Conservation (phyloP, 495 filamentous ascomycete genomes). For the Talaromyces proteolyticus region DNA sequence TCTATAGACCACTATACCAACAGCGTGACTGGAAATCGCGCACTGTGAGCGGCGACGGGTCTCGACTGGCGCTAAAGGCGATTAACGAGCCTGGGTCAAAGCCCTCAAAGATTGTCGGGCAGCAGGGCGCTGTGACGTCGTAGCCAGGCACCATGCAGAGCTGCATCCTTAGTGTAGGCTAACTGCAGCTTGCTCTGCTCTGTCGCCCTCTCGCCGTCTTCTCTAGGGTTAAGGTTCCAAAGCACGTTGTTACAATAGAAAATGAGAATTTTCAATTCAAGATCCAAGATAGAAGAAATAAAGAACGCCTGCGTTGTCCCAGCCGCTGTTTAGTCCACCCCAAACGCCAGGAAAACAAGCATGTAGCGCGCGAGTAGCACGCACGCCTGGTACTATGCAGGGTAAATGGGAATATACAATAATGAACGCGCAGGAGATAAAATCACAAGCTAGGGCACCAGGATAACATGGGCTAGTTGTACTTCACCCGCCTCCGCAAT, state of each 20-base stretch:
- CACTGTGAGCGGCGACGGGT: not conserved
- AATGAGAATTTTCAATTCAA: too few relatives aligned
- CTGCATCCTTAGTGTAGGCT: not conserved
- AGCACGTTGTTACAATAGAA: too few relatives aligned
- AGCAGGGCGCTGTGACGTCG: not conserved
- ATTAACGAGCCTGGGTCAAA: not conserved
- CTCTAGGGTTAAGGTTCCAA: too few relatives aligned
- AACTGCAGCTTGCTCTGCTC: not conserved
- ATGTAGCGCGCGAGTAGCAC: not conserved
- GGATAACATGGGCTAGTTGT: conserved; percentile 29
- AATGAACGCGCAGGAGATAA: conserved; percentile 2
- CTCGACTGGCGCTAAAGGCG: not conserved
- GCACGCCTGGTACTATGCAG: not conserved
- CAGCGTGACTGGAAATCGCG: too few relatives aligned
- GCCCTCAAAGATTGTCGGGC: not conserved
- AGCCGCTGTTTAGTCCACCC: not conserved
- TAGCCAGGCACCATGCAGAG: not conserved
- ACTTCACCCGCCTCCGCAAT: conserved; percentile 46
- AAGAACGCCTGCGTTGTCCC: too few relatives aligned
- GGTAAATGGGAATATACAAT: not conserved
- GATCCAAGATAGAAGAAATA: too few relatives aligned
- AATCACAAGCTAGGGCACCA: conserved; percentile 14
- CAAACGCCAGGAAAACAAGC: not conserved
- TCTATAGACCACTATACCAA: too few relatives aligned
- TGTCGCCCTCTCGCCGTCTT: too few relatives aligned